These are phyloP conservation scores for Tolypocladium cylindrosporum DNA, from an alignment of 2,329 filamentous ascomycete genomes.

Conservation along the genomic window DNA sequence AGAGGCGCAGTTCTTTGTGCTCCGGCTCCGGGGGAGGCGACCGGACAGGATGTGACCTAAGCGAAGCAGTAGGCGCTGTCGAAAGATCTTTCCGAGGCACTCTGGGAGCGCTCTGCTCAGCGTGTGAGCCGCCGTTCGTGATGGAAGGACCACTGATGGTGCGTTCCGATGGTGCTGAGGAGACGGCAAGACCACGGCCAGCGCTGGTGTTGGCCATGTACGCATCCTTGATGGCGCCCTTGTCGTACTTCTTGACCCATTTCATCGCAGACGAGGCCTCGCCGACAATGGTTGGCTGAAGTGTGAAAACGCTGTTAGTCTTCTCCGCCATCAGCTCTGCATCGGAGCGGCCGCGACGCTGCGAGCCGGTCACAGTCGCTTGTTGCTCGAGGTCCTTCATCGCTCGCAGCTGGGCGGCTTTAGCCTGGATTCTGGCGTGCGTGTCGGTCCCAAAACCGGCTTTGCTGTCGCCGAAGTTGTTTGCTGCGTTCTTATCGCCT, in stretches of 20 bases:
- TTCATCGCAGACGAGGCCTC: conserved; percentile 93
- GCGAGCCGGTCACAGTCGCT: conserved; percentile 26
- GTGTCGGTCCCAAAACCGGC: conserved; percentile 82
- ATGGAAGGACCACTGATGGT: conserved; percentile 12
- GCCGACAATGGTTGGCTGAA: conserved; percentile 73
- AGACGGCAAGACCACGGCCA: conserved; percentile 49
- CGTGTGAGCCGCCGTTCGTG: not conserved
- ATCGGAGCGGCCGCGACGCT: conserved; percentile 45
- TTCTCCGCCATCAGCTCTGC: conserved; percentile 52
- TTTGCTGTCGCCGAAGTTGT: conserved; percentile 51
- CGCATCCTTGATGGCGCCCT: conserved; percentile 72
- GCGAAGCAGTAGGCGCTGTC: conserved; percentile 4
- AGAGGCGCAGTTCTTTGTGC: not conserved
- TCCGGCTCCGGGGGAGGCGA: not conserved
- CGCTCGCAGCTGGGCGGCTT: conserved; percentile 72
- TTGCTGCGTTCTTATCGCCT: conserved; percentile 31
- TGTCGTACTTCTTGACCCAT: conserved; percentile 94
- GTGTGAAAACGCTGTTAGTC: conserved; percentile 81
- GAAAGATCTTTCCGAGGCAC: conserved; percentile 30
- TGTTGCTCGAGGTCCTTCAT: conserved; percentile 52
- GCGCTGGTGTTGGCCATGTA: conserved; percentile 68
- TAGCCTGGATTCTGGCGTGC: conserved; percentile 85
- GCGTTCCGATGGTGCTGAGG: conserved; percentile 23
- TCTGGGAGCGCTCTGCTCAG: conserved; percentile 18
- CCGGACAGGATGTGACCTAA: not conserved